These are phyloP conservation scores for Strobilomyces echinocephalus DNA, from an alignment of 768 basidiomycete species.

Conservation along the genomic window DNA sequence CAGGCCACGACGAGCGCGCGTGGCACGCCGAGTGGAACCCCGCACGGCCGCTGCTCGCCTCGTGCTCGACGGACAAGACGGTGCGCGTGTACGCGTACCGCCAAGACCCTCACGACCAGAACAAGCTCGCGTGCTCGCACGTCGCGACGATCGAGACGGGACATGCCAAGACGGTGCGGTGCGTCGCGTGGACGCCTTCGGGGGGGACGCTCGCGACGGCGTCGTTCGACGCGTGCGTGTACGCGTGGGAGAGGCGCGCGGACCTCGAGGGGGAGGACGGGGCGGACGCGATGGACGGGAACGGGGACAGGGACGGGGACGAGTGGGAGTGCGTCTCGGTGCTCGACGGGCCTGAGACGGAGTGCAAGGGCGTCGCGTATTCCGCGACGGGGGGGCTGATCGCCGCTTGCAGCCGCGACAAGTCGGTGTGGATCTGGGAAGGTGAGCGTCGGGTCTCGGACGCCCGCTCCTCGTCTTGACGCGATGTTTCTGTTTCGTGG, in stretches of 20 bases:
- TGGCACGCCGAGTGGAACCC: slow-evolving; percentile 94
- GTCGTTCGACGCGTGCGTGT: slow-evolving; percentile 90
- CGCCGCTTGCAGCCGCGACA: slow-evolving; percentile 95
- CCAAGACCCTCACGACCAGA: slow-evolving; percentile 18
- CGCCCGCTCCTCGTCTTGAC: background rate
- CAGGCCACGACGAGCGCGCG: slow-evolving; percentile 77
- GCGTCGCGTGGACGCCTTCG: slow-evolving; percentile 84
- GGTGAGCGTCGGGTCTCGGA: slow-evolving; percentile 41
- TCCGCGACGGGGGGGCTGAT: slow-evolving; percentile 70
- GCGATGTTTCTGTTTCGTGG: background rate
- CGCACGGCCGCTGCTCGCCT: slow-evolving; percentile 71
- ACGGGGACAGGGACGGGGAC: too few relatives aligned
- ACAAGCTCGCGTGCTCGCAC: slow-evolving; percentile 39
- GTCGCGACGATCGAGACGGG: slow-evolving; percentile 72
- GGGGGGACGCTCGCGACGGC: slow-evolving; percentile 85
- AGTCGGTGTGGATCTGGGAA: slow-evolving; percentile 99
- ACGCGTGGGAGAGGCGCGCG: slow-evolving; percentile 78
- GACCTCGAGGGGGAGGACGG: slow-evolving; percentile 33
- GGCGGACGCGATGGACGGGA: too few relatives aligned
- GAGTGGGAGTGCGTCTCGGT: slow-evolving; percentile 89
- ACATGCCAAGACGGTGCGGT: slow-evolving; percentile 83
- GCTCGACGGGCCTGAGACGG: slow-evolving; percentile 92
- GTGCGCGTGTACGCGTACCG: slow-evolving; percentile 79
- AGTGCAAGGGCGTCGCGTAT: slow-evolving; percentile 91
- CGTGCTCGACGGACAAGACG: slow-evolving; percentile 92